phyloP scores from a whole-genome alignment of 768 basidiomycete species.

The Boletellus ananas region DNA sequence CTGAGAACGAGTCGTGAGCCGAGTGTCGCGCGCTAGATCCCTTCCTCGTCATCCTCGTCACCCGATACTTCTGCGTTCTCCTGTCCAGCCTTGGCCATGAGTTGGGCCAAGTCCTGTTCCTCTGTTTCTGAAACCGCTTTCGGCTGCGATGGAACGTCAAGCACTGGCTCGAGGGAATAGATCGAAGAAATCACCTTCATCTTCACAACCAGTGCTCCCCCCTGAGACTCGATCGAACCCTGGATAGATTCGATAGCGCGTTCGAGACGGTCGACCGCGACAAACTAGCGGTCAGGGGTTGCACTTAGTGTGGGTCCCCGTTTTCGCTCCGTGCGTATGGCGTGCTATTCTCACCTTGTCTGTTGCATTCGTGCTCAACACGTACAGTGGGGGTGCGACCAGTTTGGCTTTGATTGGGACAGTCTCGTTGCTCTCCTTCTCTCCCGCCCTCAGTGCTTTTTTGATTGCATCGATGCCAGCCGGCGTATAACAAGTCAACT shows the following conservation, averaged over 20 bases:
- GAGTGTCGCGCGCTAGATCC: conserved; percentile 6
- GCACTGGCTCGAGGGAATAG: neutral
- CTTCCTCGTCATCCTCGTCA: conserved; percentile 83
- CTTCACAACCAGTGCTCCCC: conserved; percentile 86
- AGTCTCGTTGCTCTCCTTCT: conserved; percentile 78
- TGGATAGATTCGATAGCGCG: conserved; percentile 92
- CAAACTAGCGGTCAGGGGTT: conserved; percentile 44
- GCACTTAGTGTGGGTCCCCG: neutral
- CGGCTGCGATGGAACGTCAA: conserved; percentile 52
- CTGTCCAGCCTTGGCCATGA: conserved; percentile 91
- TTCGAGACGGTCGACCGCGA: conserved; percentile 90
- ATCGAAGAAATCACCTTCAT: conserved; percentile 68
- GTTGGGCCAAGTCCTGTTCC: conserved; percentile 93
- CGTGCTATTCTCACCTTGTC: conserved; percentile 64
- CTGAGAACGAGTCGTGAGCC: too few relatives aligned
- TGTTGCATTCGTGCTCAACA: conserved; percentile 92
- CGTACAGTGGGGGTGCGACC: conserved; percentile 94
- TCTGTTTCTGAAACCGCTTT: conserved; percentile 98
- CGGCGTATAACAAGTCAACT: conserved; percentile 93
- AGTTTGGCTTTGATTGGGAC: conserved; percentile 97
- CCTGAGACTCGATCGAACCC: conserved; percentile 74
- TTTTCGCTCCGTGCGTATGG: neutral
- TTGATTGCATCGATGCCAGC: conserved; percentile 97
- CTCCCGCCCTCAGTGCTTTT: conserved; percentile 84
- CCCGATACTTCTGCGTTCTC: conserved; percentile 97